phyloP scores from a whole-genome alignment of 2,329 filamentous ascomycete species.

The Neopestalotiopsis sp. region DNA sequence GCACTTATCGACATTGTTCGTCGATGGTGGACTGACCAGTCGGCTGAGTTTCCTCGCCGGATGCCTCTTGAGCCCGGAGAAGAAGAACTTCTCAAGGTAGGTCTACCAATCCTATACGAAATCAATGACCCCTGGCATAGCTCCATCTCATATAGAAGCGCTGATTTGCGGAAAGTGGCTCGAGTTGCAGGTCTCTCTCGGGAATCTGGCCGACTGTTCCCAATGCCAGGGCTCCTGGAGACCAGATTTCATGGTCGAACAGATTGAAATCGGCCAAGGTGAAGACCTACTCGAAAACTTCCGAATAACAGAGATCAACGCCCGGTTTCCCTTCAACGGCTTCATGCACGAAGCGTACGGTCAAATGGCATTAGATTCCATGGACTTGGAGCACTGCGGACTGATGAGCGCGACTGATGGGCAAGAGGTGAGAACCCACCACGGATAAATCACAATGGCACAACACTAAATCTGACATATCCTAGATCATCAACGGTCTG shows the following conservation, averaged over 20 bases:
- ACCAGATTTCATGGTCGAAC: background rate
- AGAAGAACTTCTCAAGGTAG: background rate
- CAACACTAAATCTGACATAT: background rate
- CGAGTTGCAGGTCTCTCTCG: background rate
- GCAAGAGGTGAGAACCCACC: constrained; percentile 24
- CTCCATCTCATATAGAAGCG: constrained; percentile 18
- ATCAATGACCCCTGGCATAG: constrained; percentile 42
- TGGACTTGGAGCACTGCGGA: constrained; percentile 16
- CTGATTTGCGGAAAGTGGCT: background rate
- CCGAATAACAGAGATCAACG: constrained; percentile 46
- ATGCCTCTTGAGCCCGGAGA: constrained; percentile 38
- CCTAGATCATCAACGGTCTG: background rate
- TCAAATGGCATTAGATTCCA: constrained; percentile 32
- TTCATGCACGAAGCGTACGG: constrained; percentile 37
- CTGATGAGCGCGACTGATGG: constrained; percentile 32
- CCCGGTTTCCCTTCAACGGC: constrained; percentile 45
- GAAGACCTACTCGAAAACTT: constrained; percentile 28
- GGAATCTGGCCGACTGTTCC: background rate
- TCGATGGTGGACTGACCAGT: constrained; percentile 43
- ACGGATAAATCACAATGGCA: background rate
- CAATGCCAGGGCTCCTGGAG: background rate
- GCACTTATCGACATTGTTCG: constrained; percentile 42
- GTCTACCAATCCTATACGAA: background rate
- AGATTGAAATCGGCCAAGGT: constrained; percentile 17
- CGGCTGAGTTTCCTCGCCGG: constrained; percentile 34